Base-by-base conservation (phyloP, 768 basidiomycete genomes). In the Hygrophorus pudorinus region DNA sequence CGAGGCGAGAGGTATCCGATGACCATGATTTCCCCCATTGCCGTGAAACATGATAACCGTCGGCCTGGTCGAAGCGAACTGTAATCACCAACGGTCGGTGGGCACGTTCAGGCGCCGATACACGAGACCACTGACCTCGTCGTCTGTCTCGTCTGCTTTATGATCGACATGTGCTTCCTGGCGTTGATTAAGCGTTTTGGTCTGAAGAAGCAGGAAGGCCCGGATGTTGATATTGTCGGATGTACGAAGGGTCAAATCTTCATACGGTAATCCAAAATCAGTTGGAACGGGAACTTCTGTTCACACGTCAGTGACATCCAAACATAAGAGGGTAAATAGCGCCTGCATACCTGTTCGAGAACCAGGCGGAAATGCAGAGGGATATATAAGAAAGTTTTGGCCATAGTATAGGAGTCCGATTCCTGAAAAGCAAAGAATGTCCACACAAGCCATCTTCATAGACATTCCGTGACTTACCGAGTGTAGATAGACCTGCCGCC, bases 31-130 rank as follows among this genome's bases (percentile, higher is more conserved):
- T 11, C 86, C 86, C 0, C 79, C 85, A 53, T 88, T 88, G 5
- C 94, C 94, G 53, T 97, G 93, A 45, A 96, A 90, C 79, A 97
- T 87, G 40, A 98, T 61, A 2, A 98, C 70, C 0, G 91, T 96
- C 1, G 94, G 94, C 12, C 91, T 70, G 35, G 59, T 65, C 3
- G 66, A 56, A 21, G 66, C 60, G 45, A 72, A 68, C 73, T 73
- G 31, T 7, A 30, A 11, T 24, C n/a, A 10, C 16, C 21, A 24
- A 10, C 42, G 38, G 12, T 12, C 12, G 8, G 2, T 5, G 1
- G 24, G 27, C 34, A 27, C 47, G 35, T 41, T 17, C 16, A 41
- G 42, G 37, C 42, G 27, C 38, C 17, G 14, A 20, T 14, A 13
- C 14, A 34, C 12, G 36, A n/a, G 5, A 16, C 20, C 39, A 56